Base-by-base conservation (phyloP, 805 yeast genomes). In the Komagataella phaffii region DNA sequence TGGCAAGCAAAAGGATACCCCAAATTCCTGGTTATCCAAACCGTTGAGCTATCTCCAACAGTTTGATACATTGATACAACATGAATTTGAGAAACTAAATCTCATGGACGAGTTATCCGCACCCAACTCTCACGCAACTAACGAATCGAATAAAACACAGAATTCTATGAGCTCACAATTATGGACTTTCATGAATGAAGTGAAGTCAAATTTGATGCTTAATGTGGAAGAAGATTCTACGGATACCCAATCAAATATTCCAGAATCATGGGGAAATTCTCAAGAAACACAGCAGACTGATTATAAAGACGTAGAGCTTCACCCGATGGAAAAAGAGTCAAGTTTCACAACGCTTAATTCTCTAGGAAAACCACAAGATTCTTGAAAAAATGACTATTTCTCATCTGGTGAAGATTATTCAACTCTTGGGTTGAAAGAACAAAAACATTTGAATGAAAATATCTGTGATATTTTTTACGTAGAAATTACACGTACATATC, bases 21-120 rank as follows among this genome's bases (percentile, higher is more conserved):
- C 4, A 51, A 65, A 43, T 10, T 30, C 40, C 40, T 67, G 58
- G 65, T 59, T 66, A 45, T 63, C 79, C 3, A 80, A 76, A 57
- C 85, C 88, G 1, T 67, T 83, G 47, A 76, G 72, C 48, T 69
- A 82, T 50, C 71, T 84, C 48, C 87, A 81, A 57, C 87, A 81
- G 55, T 75, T 84, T 59, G 91, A 84, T 61, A 79, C 76, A 51
- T 69, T 81, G 63, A 67, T 84, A 36, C 87, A 80, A 59, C 76
- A 73, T 53, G 89, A 83, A 61, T 69, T 84, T 52, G 89, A 83
- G 56, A 79, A 74, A 55, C 64, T 75, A 21, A 67, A 73, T 46
- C 59, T 68, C 12, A 30, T 30, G 40, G 40, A 30, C 40, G 40
- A 30, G 40, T 14, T 30, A 30, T 30, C 40, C 14, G 40, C 40